Evolutionary conservation across 768 basidiomycete genomes (phyloP), one percentile per base, ranked within the genome.

Genomic region (Xerocomellus amylosporus): DNA sequence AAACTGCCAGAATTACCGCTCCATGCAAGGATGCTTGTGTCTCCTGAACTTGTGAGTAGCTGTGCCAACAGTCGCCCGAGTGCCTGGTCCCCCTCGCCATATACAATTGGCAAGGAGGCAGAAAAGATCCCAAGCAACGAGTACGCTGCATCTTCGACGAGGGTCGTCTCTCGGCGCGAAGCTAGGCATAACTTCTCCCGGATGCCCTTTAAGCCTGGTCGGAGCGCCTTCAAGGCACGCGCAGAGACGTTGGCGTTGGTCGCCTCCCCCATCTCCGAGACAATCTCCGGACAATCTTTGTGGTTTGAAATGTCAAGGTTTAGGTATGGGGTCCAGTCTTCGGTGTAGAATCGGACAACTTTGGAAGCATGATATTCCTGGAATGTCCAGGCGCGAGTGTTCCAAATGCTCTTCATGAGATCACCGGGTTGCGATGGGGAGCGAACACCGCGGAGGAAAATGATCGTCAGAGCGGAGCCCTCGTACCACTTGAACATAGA

Each of bases 341-440:
- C 42, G 1, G 44, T 48, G 30, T 61, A 61, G 40, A 61, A 58
- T 6, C 37, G 43, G n/a, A 62, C 43, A 2, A 42, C 50, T 8
- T 42, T 54, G 20, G 60, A 49, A 0, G 59, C 58, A 3, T 54
- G 50, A 15, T 61, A 61, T 45, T 61, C 59, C n/a, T 61, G 57
- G 2, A 59, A 17, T 9, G 55, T 50, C 48, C 46, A 51, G 1
- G 5, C 48, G 0, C 51, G 36, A 8, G 44, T 49, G n/a, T 49
- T 45, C 59, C 53, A 59, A 5, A 40, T 15, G 15, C 56, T 51
- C 26, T 5, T 36, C 14, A 10, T 3, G 5, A 59, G 43, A 17
- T 34, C 55, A 1, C 50, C 49, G 6, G 20, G 34, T 8, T 19
- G 8, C 2, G 57, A 55, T 1, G n/a, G 44, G 3, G 17, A 41